These are phyloP conservation scores for Botrytis deweyae DNA, from an alignment of 2,329 filamentous ascomycete genomes.

Conservation along the genomic window DNA sequence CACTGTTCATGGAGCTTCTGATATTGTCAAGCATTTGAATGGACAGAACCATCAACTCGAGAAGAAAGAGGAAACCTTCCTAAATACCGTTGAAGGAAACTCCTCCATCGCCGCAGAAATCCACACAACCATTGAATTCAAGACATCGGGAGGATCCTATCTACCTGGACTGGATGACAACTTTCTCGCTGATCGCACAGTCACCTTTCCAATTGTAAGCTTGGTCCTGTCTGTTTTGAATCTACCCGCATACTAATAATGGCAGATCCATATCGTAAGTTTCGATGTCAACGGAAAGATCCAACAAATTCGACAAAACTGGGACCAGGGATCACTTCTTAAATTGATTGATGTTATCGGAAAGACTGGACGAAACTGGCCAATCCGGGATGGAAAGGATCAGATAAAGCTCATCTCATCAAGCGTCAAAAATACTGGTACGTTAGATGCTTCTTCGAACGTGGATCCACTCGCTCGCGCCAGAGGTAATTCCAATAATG, in stretches of 20 bases:
- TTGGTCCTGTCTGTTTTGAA: neutral
- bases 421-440: conserved; percentile 53
- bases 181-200: conserved; percentile 80
- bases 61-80: conserved; percentile 77
- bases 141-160: conserved; percentile 78
- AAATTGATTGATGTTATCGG: conserved; percentile 95
- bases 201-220: conserved; percentile 78
- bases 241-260: conserved; percentile 24
- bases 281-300: conserved; percentile 80
- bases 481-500: conserved; percentile 54
- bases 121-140: conserved; percentile 80
- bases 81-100: conserved; percentile 70
- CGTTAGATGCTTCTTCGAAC: conserved; percentile 35
- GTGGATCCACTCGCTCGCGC: conserved; percentile 46
- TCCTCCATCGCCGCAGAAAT: conserved; percentile 73
- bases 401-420: conserved; percentile 74
- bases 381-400: conserved; percentile 82
- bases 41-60: conserved; percentile 71
- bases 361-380: conserved; percentile 87
- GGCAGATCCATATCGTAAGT: conserved; percentile 80
- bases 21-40: conserved; percentile 80
- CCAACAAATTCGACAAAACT: conserved; percentile 80
- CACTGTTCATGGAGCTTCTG: conserved; percentile 65
- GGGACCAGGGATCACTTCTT: conserved; percentile 91
- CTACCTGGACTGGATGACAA: conserved; percentile 91